Percentiles rank a stretch among this genome's conserved stretches.
Conservation (phyloP, 2,329 filamentous ascomycete genomes). For the Diaporthe aspalathi region DNA sequence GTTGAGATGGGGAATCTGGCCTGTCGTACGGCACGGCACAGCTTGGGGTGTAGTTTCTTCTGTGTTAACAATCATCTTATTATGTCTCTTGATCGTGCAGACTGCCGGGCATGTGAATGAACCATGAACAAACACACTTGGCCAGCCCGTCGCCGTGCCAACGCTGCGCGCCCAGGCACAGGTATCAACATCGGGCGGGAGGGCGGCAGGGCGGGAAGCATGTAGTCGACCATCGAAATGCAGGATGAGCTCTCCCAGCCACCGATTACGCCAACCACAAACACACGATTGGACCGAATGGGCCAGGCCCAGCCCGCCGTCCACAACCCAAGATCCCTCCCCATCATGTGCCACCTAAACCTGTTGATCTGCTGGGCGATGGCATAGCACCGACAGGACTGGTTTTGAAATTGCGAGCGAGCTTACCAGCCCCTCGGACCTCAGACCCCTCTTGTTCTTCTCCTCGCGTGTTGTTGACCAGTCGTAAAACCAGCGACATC, state of each 20-base stretch:
- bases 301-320: constrained; percentile 22
- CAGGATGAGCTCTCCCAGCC: constrained; percentile 20
- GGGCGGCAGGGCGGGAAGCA: too few relatives aligned
- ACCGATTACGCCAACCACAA: constrained; percentile 28
- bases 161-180: constrained; percentile 1
- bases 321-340: not conserved
- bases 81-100: not conserved
- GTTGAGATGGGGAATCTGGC: not conserved
- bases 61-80: not conserved
- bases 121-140: too few relatives aligned
- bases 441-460: constrained; percentile 3
- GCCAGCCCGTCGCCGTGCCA: constrained; percentile 5
- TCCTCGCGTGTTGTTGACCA: not conserved
- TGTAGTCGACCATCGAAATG: too few relatives aligned
- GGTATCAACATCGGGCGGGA: constrained; percentile 5
- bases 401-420: not conserved
- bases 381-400: not conserved
- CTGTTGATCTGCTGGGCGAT: constrained; percentile 5
- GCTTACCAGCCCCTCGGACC: constrained; percentile 25
- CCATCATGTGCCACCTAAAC: constrained; percentile 21
- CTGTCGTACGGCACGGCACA: not conserved
- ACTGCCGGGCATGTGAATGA: not conserved
- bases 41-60: not conserved
- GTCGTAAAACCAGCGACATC: constrained; percentile 14
- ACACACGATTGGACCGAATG: constrained; percentile 6